phyloP scores from a whole-genome alignment of 371 early-diverging fungal genomes.

The Saksenaea vasiformis region DNA sequence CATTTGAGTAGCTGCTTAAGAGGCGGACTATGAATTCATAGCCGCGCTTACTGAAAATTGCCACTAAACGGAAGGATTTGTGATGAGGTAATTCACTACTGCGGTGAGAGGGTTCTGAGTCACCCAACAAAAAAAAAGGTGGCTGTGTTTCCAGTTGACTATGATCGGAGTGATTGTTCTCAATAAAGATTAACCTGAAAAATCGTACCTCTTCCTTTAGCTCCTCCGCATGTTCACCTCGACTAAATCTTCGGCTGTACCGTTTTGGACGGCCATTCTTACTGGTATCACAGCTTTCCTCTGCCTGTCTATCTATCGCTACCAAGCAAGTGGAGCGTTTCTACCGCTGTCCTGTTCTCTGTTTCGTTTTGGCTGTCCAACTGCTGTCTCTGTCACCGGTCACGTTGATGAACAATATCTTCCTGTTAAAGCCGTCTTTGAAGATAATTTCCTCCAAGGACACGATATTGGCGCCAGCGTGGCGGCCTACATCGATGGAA shows the following conservation, averaged over 20 bases:
- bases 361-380: background rate
- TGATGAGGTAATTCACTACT: too few relatives aligned
- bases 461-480: slow-evolving; percentile 59
- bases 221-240: background rate
- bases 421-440: slow-evolving; percentile 30
- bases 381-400: slow-evolving; percentile 11
- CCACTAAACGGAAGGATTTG: too few relatives aligned
- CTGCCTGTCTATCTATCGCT: background rate
- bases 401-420: slow-evolving; percentile 35
- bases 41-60: too few relatives aligned
- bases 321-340: background rate
- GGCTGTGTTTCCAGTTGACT: too few relatives aligned
- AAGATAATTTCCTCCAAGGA: slow-evolving; percentile 28
- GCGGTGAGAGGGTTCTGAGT: too few relatives aligned
- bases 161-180: background rate
- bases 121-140: too few relatives aligned
- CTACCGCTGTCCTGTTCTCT: slow-evolving; percentile 13
- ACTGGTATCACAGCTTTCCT: background rate
- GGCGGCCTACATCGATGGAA: slow-evolving; percentile 56
- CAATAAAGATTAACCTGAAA: too few relatives aligned
- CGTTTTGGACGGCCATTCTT: background rate
- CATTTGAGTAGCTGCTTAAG: too few relatives aligned
- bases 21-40: too few relatives aligned
- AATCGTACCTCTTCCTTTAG: background rate
- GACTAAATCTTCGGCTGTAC: background rate